Base-by-base conservation (phyloP, 2,329 filamentous ascomycete genomes). In the Diplodia sapinea region DNA sequence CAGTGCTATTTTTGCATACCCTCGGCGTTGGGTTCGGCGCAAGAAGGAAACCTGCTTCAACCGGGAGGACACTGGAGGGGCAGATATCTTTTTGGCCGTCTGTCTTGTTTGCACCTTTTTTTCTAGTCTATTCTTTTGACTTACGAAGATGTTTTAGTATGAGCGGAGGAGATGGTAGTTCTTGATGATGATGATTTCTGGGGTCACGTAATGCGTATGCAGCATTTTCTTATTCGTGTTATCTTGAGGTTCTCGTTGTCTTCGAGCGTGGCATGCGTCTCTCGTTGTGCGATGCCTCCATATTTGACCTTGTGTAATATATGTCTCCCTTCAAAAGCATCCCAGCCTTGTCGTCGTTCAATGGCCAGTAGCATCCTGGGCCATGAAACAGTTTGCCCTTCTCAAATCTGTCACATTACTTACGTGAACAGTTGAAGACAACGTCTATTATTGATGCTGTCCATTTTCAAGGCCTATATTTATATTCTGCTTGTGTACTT, bases 1-100 rank as follows among this genome's bases (percentile, higher is more conserved):
- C 65, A 57, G 54, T 61, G 65, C 47, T 49, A 26, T 65, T 65
- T 67, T 67, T 62, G 65, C 65, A 67, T 67, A 67, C 56, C 65
- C 65, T 63, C 33, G 65, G 65, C 65, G 65, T 67, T 67, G 65
- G 65, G 65, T 61, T 61, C 52, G 63, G 63, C 63, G 63, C 52
- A 51, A 66, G 63, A 66, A 56, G 63, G 54, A 57, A 47, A 55
- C 54, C 57, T 66, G 52, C 43, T 66, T 55, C 52, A 66, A 33
- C 63, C 52, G 51, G 63, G 38, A 55, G 54, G 40, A 57, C 54
- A 50, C 52, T 66, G 52, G 63, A 49, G 63, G 49, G 63, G 63
- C 63, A 57, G 63, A 55, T 56, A 12, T 49, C 49, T 52, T 31
- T 65, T 54, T 55, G 38, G 47, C 63, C 51, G 63, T 66, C 63